These are phyloP conservation scores for Pythium oligandrum DNA, from an alignment of 352 stramenopile species.

Conservation along the genomic window DNA sequence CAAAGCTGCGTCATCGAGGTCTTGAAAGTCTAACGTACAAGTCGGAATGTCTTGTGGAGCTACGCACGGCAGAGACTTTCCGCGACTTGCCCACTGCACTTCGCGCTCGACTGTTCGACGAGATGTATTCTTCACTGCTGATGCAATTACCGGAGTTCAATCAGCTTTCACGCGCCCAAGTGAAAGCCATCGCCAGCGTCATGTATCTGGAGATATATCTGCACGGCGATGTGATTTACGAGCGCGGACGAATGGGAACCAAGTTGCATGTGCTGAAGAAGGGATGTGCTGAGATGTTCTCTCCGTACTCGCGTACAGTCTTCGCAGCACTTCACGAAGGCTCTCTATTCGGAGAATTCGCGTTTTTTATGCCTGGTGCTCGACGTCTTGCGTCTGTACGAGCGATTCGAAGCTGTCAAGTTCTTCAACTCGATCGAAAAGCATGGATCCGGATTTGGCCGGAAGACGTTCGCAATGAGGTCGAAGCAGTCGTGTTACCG, in stretches of 20 bases:
- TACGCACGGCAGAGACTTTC: constrained; percentile 36
- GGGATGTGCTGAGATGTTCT: constrained; percentile 41
- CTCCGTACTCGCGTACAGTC: constrained; percentile 28
- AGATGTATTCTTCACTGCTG: constrained; percentile 47
- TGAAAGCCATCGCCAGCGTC: constrained; percentile 43
- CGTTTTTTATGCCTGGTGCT: constrained; percentile 50
- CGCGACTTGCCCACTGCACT: constrained; percentile 35
- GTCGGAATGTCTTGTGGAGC: constrained; percentile 38
- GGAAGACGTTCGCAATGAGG: constrained; percentile 17
- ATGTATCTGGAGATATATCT: constrained; percentile 64
- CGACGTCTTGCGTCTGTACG: constrained; percentile 39
- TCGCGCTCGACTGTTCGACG: constrained; percentile 32
- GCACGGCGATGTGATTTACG: constrained; percentile 52
- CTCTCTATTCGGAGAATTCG: constrained; percentile 52
- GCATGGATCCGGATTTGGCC: constrained; percentile 58
- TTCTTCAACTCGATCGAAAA: constrained; percentile 47
- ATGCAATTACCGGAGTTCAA: constrained; percentile 30
- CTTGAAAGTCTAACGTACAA: constrained; percentile 52
- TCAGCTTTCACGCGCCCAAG: constrained; percentile 28
- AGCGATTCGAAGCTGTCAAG: constrained; percentile 50
- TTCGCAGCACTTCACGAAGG: constrained; percentile 27
- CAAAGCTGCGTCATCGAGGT: constrained; percentile 32
- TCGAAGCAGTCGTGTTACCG: constrained; percentile 38
- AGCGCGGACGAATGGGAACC: constrained; percentile 33
- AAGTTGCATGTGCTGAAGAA: constrained; percentile 47